These are phyloP conservation scores for Claviceps purpurea DNA, from an alignment of 2,329 filamentous ascomycete genomes.

Conservation along the genomic window DNA sequence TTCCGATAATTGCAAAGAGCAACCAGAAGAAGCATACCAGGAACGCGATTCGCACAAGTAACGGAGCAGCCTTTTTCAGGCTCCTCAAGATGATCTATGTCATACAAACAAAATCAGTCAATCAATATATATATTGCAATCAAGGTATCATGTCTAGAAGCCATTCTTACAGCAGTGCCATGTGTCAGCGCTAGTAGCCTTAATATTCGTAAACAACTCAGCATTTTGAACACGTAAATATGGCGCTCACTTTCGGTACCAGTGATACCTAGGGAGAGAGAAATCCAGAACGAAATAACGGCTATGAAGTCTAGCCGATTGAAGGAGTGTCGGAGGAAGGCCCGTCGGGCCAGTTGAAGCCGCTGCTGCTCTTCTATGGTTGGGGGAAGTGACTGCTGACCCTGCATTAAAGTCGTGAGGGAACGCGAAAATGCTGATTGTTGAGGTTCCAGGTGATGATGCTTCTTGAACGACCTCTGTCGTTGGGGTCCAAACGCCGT, in stretches of 20 bases:
- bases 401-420: constrained; percentile 67
- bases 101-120: constrained; percentile 5
- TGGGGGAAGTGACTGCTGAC: constrained; percentile 39
- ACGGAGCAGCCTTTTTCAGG: constrained; percentile 85
- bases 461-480: constrained; percentile 49
- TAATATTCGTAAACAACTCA: constrained; percentile 87
- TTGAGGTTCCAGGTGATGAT: constrained; percentile 30
- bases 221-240: constrained; percentile 87
- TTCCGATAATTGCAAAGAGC: constrained; percentile 87
- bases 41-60: constrained; percentile 86
- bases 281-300: constrained; percentile 89
- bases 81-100: constrained; percentile 77
- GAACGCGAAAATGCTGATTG: constrained; percentile 60
- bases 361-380: constrained; percentile 69
- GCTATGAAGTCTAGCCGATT: constrained; percentile 92
- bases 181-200: constrained; percentile 84
- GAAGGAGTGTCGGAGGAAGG: constrained; percentile 89
- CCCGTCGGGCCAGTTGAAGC: constrained; percentile 73
- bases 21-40: constrained; percentile 96
- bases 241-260: constrained; percentile 57
- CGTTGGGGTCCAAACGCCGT: constrained; percentile 72
- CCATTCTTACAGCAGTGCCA: constrained; percentile 63
- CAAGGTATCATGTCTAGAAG: not conserved
- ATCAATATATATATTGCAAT: not conserved
- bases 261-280: constrained; percentile 59